Evolutionary conservation across 2,329 filamentous ascomycete species (phyloP), one percentile per base, ranked within the genome.

Genomic region (Pseudocercospora pini-densiflorae): DNA sequence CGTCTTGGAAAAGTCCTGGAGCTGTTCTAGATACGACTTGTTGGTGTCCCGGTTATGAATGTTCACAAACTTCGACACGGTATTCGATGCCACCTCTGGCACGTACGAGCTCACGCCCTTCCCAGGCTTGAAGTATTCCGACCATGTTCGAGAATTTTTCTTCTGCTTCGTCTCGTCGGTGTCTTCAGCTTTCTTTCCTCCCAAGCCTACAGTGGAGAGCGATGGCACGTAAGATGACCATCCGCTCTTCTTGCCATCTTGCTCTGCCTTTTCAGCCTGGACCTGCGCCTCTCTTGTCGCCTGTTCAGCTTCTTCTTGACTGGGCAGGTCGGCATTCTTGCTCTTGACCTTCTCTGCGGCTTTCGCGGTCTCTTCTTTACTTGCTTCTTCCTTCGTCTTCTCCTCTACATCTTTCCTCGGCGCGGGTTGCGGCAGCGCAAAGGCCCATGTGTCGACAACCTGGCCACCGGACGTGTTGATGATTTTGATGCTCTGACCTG

Each of bases 401-500:
- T 71, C 66, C 7, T 61, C 62, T 21, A 62, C 64, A 36, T 67
- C 62, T 14, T 73, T 71, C 62, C 72, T 72, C 8, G 67, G 70
- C 3, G 82, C 82, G 16, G 82, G 82, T n/a, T 78, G 75, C 9
- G 79, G 78, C 36, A 85, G 69, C 1, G 80, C 80, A 69, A 85
- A 84, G 0, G 81, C 83, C 83, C 83, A 85, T 24, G 81, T 82
- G 64, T 82, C 82, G 24, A 84, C 77, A 9, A 83, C 80, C 73
- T 85, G 83, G 54, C 80, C 80, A n/a, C 82, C 83, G 65, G 82
- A 83, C 0, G 81, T 83, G 64, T 84, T 84, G 64, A 84, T 79
- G 49, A 85, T 81, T 72, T 84, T 84, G 74, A 85, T 83, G 2
- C 78, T 79, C 63, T 81, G 77, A 21, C 82, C 82, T 23, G 79